Evolutionary conservation across 2,329 filamentous ascomycete genomes (phyloP), one percentile per base, ranked within the genome.

Genomic region (Penicillium sp.): DNA sequence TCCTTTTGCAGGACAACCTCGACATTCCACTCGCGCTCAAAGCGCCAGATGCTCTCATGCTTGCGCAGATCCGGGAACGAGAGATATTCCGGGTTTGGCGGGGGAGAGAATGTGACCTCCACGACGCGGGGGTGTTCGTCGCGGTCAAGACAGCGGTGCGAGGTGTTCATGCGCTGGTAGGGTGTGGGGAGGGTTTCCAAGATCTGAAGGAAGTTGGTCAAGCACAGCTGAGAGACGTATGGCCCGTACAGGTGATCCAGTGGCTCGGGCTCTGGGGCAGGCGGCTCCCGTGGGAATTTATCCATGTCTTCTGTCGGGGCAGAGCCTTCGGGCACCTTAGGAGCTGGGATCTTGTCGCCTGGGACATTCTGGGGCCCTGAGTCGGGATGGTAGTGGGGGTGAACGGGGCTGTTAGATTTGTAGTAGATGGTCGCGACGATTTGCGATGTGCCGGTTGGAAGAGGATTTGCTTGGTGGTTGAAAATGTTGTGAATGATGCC

Each of bases 11-110:
- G 80, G 20, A 89, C 84, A 14, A 93, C 88, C 73, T 95, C 90
- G 39, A 94, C 87, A 68, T 92, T 92, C 90, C 90, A 95, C 72
- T 93, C 89, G 60, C 86, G 84, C 81, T 96, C 90, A 68, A 95
- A 95, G 18, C 86, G 83, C 78, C 89, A 91, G 57, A 96, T 86
- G 57, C 86, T 84, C 76, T 93, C 89, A 72, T 95, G 88, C 68
- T 89, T 89, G 61, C 89, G 84, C 65, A 95, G 77, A 63, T 92
- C 89, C 3, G 81, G 77, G 18, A 93, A 78, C 4, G 78, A 75
- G 8, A 82, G 69, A 48, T 79, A 79, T 13, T 77, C 68, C 1
- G 78, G 75, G 47, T 80, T 76, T 16, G 76, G 77, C 3, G 80
- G 76, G 0, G 81, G 76, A 4, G 78, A 77, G 62, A 83, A 79